These are phyloP conservation scores for Mycena haematopus DNA, from an alignment of 768 basidiomycete species.

Conservation along the genomic window DNA sequence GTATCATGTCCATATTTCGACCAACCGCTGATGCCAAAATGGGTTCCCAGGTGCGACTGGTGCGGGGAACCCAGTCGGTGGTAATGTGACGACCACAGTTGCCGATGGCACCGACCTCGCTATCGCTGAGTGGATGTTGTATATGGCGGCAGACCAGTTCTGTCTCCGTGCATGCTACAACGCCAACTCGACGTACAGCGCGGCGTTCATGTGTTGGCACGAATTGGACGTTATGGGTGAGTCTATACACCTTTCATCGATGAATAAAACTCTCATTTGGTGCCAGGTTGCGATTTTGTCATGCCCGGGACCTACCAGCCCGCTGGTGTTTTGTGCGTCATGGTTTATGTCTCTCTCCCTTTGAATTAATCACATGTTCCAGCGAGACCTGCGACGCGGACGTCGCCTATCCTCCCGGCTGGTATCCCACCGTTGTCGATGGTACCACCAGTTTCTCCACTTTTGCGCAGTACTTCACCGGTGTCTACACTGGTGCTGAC, in stretches of 20 bases:
- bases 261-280: slow-evolving; percentile 34
- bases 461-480: slow-evolving; percentile 52
- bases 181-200: slow-evolving; percentile 39
- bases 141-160: no score
- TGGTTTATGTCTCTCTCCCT: neutral
- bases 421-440: slow-evolving; percentile 49
- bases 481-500: slow-evolving; percentile 39
- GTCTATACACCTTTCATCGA: no score
- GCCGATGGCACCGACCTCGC: slow-evolving; percentile 41
- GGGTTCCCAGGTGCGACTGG: slow-evolving; percentile 32
- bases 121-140: slow-evolving; percentile 37
- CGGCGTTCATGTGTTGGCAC: slow-evolving; percentile 16
- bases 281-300: slow-evolving; percentile 50
- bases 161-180: slow-evolving; percentile 48
- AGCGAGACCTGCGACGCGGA: slow-evolving; percentile 54
- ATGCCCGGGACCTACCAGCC: slow-evolving; percentile 54
- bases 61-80: slow-evolving; percentile 50
- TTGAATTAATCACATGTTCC: neutral
- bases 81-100: slow-evolving; percentile 40
- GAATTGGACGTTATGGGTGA: neutral
- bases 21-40: slow-evolving; percentile 45
- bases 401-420: slow-evolving; percentile 54
- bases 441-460: slow-evolving; percentile 48
- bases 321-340: slow-evolving; percentile 48
- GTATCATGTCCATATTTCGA: slow-evolving; percentile 35